Conservation (phyloP, 2,329 filamentous ascomycete genomes). For the Hypoxylon sp. region DNA sequence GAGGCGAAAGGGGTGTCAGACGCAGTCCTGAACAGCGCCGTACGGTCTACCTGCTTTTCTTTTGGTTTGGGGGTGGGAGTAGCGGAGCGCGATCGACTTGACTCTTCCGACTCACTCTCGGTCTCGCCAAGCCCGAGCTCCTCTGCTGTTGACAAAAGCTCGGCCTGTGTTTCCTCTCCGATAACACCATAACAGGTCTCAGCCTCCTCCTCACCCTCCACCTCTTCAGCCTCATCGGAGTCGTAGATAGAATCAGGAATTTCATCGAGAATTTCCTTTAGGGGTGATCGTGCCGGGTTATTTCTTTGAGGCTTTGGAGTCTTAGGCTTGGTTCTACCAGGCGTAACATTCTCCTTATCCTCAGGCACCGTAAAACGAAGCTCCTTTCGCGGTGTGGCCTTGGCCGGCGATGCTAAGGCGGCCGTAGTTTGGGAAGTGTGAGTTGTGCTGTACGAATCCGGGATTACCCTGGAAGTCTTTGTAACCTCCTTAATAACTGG, state of each 20-base stretch:
- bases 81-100: slow-evolving; percentile 15
- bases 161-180: slow-evolving; percentile 46
- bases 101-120: slow-evolving; percentile 19
- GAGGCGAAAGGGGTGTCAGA: slow-evolving; percentile 15
- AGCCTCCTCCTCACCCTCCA: slow-evolving; percentile 32
- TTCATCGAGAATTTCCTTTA: slow-evolving; percentile 47
- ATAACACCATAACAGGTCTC: slow-evolving; percentile 35
- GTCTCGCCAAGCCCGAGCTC: slow-evolving; percentile 25
- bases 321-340: slow-evolving; percentile 51
- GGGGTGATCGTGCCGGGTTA: slow-evolving; percentile 41
- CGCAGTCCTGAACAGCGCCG: slow-evolving; percentile 2
- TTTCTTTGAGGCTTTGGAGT: slow-evolving; percentile 46
- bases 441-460: slow-evolving; percentile 50
- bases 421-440: slow-evolving; percentile 47
- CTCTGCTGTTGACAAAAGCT: slow-evolving; percentile 36
- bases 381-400: slow-evolving; percentile 45
- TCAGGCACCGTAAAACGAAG: slow-evolving; percentile 49
- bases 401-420: slow-evolving; percentile 40
- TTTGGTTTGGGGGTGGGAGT: slow-evolving; percentile 33
- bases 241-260: slow-evolving; percentile 51
- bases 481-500: slow-evolving; percentile 41
- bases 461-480: slow-evolving; percentile 48
- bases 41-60: slow-evolving; percentile 2
- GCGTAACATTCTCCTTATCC: slow-evolving; percentile 53
- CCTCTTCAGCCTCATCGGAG: slow-evolving; percentile 44